Evolutionary conservation across 2,329 filamentous ascomycete genomes (phyloP).

Genomic region (Fusarium citri): DNA sequence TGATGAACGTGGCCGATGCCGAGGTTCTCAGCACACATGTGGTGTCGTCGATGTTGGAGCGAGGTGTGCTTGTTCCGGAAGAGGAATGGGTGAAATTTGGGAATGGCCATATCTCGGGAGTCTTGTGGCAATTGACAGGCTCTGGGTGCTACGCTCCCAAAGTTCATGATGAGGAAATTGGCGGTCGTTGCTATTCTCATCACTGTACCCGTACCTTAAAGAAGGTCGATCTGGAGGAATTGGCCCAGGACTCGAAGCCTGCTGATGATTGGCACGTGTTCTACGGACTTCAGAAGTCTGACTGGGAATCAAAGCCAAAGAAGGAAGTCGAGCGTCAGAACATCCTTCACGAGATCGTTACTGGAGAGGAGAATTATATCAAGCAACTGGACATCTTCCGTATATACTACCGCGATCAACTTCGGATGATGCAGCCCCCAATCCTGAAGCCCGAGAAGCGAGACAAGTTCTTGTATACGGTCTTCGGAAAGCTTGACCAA

Average conservation of each 20-base stretch:
- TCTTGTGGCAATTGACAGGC: slow-evolving; percentile 92
- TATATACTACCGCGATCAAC: slow-evolving; percentile 84
- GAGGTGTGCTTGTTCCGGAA: slow-evolving; percentile 82
- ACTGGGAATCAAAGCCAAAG: slow-evolving; percentile 76
- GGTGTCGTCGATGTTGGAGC: slow-evolving; percentile 81
- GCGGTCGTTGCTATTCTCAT: slow-evolving; percentile 89
- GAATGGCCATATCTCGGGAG: slow-evolving; percentile 82
- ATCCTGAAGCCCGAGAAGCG: slow-evolving; percentile 84
- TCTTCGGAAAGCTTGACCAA: slow-evolving; percentile 91
- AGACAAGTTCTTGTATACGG: slow-evolving; percentile 81
- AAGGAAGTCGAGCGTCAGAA: slow-evolving; percentile 96
- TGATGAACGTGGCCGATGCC: slow-evolving; percentile 98
- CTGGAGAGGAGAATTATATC: slow-evolving; percentile 92
- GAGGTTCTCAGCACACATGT: slow-evolving; percentile 85
- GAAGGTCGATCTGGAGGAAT: slow-evolving; percentile 87
- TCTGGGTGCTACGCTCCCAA: slow-evolving; percentile 90
- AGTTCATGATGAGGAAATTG: slow-evolving; percentile 76
- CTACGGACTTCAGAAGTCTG: slow-evolving; percentile 84
- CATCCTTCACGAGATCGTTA: slow-evolving; percentile 93
- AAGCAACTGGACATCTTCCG: slow-evolving; percentile 88
- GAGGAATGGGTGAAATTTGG: slow-evolving; percentile 99
- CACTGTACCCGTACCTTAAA: slow-evolving; percentile 95
- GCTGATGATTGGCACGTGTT: slow-evolving; percentile 88
- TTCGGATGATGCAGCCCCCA: slow-evolving; percentile 77
- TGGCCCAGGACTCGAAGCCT: slow-evolving; percentile 76